These are phyloP conservation scores for Penicillium sp. DNA, from an alignment of 2,329 filamentous ascomycete genomes.

Conservation along the genomic window DNA sequence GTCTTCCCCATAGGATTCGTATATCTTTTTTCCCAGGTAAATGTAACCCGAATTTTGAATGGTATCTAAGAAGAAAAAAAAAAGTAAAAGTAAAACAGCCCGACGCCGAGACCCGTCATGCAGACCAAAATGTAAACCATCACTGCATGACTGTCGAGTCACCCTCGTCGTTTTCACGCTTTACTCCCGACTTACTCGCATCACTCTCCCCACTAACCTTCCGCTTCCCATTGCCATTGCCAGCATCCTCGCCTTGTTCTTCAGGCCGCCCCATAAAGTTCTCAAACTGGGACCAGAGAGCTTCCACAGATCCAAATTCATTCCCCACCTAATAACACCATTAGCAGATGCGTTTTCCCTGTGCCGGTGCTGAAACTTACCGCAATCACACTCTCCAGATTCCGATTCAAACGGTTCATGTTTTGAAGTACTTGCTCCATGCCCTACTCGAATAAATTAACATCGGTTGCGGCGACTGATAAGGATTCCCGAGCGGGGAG, in stretches of 20 bases:
- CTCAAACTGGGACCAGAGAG: conserved; percentile 96
- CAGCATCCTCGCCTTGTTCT: conserved; percentile 38
- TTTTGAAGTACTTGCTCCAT: conserved; percentile 92
- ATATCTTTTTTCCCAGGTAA: background rate
- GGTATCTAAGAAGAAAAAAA: conserved; percentile 14
- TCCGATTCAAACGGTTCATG: conserved; percentile 92
- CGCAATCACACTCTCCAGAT: conserved; percentile 84
- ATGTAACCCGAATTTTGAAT: conserved; percentile 1
- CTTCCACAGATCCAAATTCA: conserved; percentile 95
- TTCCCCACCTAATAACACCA: conserved; percentile 70
- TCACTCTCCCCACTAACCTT: conserved; percentile 30
- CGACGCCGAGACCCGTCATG: conserved; percentile 6
- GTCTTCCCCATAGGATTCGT: background rate
- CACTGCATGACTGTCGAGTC: conserved; percentile 15
- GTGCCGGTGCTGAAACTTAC: conserved; percentile 50
- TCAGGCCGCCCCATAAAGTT: conserved; percentile 81
- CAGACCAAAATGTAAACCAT: conserved; percentile 1
- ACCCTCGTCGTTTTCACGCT: conserved; percentile 16
- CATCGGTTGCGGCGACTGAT: background rate
- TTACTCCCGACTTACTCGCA: conserved; percentile 19
- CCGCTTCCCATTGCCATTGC: conserved; percentile 27
- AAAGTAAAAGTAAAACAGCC: conserved; percentile 1
- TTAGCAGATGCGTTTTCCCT: background rate
- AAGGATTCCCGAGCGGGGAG: background rate
- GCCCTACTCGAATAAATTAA: conserved; percentile 44